Percentiles rank a stretch among this genome's conserved stretches.
These are phyloP conservation scores for Verticillium tricorpus DNA, from an alignment of 2,329 filamentous ascomycete genomes.

Conservation along the genomic window DNA sequence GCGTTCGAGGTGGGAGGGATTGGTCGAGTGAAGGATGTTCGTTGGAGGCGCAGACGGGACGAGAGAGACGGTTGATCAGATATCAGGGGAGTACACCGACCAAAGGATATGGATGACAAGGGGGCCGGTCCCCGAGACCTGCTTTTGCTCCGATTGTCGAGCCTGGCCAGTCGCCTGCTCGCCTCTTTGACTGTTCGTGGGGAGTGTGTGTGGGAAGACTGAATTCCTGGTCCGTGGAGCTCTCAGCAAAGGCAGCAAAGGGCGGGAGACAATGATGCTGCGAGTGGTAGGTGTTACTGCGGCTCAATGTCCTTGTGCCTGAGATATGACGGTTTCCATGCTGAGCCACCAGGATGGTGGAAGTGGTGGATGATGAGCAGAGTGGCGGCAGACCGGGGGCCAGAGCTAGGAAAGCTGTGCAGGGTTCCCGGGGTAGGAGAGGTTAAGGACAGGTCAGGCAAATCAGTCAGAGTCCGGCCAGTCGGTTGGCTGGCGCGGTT, in stretches of 20 bases:
- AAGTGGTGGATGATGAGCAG: conserved; percentile 9
- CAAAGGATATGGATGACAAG: conserved; percentile 2
- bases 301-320: conserved; percentile 16
- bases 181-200: conserved; percentile 6
- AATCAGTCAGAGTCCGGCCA: background rate
- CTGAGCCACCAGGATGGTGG: conserved; percentile 6
- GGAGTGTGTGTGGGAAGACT: background rate
- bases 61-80: conserved; percentile 1
- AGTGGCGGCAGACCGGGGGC: background rate
- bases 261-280: conserved; percentile 13
- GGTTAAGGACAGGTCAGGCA: conserved; percentile 6
- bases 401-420: background rate
- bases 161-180: background rate
- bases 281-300: conserved; percentile 1
- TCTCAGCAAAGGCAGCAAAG: conserved; percentile 4
- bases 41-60: background rate
- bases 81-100: conserved; percentile 4
- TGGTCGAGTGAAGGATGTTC: background rate
- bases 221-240: background rate
- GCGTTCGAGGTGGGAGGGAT: background rate
- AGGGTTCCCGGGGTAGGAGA: background rate
- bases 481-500: conserved; percentile 3
- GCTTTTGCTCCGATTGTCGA: background rate
- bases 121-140: conserved; percentile 5
- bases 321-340: conserved; percentile 10